Conservation (phyloP, 306 rosid species). For the Luffa acutangula region DNA sequence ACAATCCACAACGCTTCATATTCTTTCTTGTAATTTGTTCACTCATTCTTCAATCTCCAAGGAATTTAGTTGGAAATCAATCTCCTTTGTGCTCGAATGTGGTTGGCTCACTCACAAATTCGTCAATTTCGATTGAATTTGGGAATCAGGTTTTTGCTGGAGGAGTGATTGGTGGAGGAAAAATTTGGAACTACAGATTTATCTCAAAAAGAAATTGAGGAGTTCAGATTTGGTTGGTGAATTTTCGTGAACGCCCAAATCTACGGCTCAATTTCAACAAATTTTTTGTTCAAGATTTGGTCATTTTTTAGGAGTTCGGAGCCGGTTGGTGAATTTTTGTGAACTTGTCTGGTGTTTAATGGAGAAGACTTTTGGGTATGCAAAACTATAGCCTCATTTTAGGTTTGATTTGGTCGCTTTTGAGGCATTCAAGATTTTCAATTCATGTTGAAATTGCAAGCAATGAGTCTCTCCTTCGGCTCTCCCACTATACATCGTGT, state of each 20-base stretch:
- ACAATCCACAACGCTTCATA: no score
- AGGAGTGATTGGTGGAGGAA: slow-evolving; percentile 25
- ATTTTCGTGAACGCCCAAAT: slow-evolving; percentile 8
- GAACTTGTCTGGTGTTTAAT: slow-evolving; percentile 21
- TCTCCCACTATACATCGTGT: no score
- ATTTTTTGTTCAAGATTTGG: no score
- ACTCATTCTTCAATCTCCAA: slow-evolving; percentile 37
- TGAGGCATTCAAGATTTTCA: slow-evolving; percentile 63
- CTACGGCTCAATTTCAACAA: no score
- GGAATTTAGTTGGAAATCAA: slow-evolving; percentile 36
- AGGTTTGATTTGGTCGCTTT: slow-evolving; percentile 85
- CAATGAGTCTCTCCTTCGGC: no score
- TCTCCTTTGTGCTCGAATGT: slow-evolving; percentile 61
- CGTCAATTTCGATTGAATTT: slow-evolving; percentile 24
- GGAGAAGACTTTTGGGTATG: slow-evolving; percentile 81
- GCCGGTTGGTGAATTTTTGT: slow-evolving; percentile 4
- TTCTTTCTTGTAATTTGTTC: no score
- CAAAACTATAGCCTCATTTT: slow-evolving; percentile 81
- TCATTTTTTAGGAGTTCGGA: no score
- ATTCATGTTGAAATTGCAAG: slow-evolving; percentile 42
- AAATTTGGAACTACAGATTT: slow-evolving; percentile 33
- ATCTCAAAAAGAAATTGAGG: slow-evolving; percentile 22
- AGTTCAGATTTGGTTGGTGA: slow-evolving; percentile 14
- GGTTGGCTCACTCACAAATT: slow-evolving; percentile 19
- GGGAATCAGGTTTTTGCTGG: slow-evolving; percentile 19